A percentile compares a stretch with the other conserved stretches of the same genome.
These are phyloP conservation scores for Cladochytrium tenue DNA, from an alignment of 371 early-diverging fungal genomes.

Conservation along the genomic window DNA sequence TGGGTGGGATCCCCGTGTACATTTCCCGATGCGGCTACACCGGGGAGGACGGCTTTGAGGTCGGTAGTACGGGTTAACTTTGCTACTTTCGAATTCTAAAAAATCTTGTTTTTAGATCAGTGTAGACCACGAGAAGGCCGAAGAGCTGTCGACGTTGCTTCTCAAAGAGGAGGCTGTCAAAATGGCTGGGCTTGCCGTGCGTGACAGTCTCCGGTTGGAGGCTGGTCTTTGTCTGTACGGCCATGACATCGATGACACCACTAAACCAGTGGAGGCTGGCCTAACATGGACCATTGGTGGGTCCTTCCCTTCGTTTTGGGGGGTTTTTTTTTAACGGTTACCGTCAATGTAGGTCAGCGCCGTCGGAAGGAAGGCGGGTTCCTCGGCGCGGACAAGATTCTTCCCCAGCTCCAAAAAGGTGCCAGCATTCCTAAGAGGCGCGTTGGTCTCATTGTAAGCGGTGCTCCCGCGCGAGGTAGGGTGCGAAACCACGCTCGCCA, in stretches of 20 bases:
- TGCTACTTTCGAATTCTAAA: too few species aligned
- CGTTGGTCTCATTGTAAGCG: slow-evolving; percentile 86
- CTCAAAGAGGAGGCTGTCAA: slow-evolving; percentile 77
- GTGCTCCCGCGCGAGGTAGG: slow-evolving; percentile 89
- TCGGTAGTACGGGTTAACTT: slow-evolving; percentile 32
- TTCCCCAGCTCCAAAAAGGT: slow-evolving; percentile 84
- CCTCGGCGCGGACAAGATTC: slow-evolving; percentile 85
- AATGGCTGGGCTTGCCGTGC: slow-evolving; percentile 93
- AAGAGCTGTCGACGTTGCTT: slow-evolving; percentile 69
- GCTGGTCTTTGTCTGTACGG: slow-evolving; percentile 97
- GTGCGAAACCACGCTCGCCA: background rate
- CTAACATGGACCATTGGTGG: slow-evolving; percentile 93
- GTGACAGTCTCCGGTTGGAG: slow-evolving; percentile 93
- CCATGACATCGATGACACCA: slow-evolving; percentile 89
- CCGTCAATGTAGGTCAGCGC: slow-evolving; percentile 65
- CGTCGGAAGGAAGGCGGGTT: slow-evolving; percentile 89
- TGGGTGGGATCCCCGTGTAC: slow-evolving; percentile 81
- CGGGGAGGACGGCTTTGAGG: slow-evolving; percentile 99
- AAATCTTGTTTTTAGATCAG: slow-evolving; percentile 66
- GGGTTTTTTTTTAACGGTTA: background rate
- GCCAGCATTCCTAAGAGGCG: slow-evolving; percentile 68
- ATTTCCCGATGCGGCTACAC: slow-evolving; percentile 97
- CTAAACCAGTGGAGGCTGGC: slow-evolving; percentile 91
- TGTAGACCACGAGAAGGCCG: slow-evolving; percentile 70
- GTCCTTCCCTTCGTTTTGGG: slow-evolving; percentile 8